phyloP scores from a whole-genome alignment of 768 basidiomycete genomes.

The Russula vinacea region DNA sequence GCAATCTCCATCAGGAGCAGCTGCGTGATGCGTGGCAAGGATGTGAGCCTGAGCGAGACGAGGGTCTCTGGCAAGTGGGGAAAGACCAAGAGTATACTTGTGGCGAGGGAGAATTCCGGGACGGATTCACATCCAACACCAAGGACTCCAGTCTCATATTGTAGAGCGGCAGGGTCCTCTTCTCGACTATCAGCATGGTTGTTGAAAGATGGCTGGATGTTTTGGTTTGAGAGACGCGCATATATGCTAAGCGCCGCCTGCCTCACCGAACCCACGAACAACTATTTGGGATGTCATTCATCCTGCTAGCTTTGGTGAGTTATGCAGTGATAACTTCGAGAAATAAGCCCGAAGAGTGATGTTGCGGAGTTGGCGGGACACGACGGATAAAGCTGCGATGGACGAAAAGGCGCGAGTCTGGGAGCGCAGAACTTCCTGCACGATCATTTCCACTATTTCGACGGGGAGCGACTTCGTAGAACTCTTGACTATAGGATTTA shows the following conservation, averaged over 20 bases:
- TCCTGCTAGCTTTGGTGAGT: slow-evolving; percentile 23
- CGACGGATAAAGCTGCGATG: slow-evolving; percentile 33
- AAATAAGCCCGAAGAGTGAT: slow-evolving; percentile 36
- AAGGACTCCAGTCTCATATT: slow-evolving; percentile 21
- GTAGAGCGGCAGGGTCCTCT: slow-evolving; percentile 13
- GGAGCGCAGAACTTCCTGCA: slow-evolving; percentile 27
- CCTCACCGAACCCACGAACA: slow-evolving; percentile 35
- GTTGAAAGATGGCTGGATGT: slow-evolving; percentile 24
- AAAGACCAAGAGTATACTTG: slow-evolving; percentile 27
- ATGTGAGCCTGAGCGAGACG: slow-evolving; percentile 48
- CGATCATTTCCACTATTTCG: slow-evolving; percentile 35
- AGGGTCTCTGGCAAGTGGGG: slow-evolving; percentile 39
- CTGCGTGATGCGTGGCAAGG: slow-evolving; percentile 56
- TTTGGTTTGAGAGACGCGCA: slow-evolving; percentile 19
- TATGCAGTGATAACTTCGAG: slow-evolving; percentile 28
- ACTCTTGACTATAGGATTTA: background rate
- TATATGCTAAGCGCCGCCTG: slow-evolving; percentile 15
- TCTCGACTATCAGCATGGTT: slow-evolving; percentile 24
- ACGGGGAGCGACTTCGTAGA: slow-evolving; percentile 22
- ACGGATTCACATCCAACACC: slow-evolving; percentile 30
- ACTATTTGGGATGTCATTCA: slow-evolving; percentile 30
- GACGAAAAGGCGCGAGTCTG: slow-evolving; percentile 30
- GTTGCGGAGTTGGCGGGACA: slow-evolving; percentile 34
- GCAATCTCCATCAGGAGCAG: slow-evolving; percentile 49
- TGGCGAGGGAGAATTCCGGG: slow-evolving; percentile 6